Evolutionary conservation across 1,284 basidiomycete species (phyloP).

Genomic region (Puccinia coronata): DNA sequence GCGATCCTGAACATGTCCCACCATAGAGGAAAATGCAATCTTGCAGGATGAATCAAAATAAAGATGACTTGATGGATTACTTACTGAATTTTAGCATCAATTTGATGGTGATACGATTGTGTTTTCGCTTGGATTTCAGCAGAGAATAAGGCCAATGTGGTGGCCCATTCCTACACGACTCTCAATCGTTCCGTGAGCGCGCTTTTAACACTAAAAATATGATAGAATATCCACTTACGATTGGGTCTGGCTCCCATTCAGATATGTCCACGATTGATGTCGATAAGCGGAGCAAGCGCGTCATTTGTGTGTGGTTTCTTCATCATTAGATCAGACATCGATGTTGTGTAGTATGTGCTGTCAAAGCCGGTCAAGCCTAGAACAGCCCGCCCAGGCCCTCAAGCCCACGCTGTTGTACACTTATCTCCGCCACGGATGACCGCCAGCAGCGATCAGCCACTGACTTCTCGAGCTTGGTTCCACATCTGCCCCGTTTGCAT

Average conservation of each 20-base stretch:
- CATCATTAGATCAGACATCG: too few species aligned
- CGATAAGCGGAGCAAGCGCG: not conserved
- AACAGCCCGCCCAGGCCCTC: not conserved
- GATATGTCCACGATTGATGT: constrained; percentile 31
- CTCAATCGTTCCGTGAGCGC: too few species aligned
- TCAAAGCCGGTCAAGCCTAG: not conserved
- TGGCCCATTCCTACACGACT: constrained; percentile 4
- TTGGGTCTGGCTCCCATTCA: constrained; percentile 12
- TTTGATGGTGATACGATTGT: constrained; percentile 20
- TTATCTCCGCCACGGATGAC: not conserved
- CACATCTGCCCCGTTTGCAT: not conserved
- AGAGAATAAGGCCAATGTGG: constrained; percentile 5
- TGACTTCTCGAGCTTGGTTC: not conserved
- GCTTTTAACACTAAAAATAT: not conserved
- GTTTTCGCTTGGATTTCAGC: constrained; percentile 5
- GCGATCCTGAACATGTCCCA: constrained; percentile 23
- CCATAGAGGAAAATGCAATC: not conserved
- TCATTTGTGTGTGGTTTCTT: not conserved
- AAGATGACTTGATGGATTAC: not conserved
- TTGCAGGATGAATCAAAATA: too few species aligned
- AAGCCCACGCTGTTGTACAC: not conserved
- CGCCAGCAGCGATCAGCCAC: not conserved
- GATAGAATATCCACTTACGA: not conserved
- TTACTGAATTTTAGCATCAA: constrained; percentile 20
- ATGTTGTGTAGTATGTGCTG: too few species aligned